These are phyloP conservation scores for Hypoxylon perforatum DNA, from an alignment of 495 filamentous ascomycete genomes.

Conservation along the genomic window DNA sequence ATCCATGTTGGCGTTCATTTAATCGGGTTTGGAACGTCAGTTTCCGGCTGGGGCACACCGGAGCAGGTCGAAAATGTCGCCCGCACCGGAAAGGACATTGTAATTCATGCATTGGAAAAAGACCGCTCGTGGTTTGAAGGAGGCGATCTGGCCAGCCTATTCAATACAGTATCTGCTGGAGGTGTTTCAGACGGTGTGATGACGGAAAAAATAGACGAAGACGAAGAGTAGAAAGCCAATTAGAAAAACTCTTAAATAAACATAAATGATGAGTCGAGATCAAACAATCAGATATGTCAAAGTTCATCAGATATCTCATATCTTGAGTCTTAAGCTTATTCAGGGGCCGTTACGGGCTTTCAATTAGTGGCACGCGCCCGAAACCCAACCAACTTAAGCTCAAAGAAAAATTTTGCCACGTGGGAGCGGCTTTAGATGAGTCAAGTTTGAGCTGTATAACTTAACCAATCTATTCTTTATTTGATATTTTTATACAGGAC, in stretches of 20 bases:
- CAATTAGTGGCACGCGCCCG: slow-evolving; percentile 1
- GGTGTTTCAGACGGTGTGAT: no score
- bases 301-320: neutral
- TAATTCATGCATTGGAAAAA: slow-evolving; percentile 65
- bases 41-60: slow-evolving; percentile 64
- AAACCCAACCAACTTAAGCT: neutral
- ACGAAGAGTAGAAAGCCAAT: no score
- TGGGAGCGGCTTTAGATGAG: slow-evolving; percentile 25
- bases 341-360: neutral
- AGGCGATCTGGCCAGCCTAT: slow-evolving; percentile 59
- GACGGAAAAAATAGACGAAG: no score
- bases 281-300: neutral
- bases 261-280: no score
- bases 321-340: neutral
- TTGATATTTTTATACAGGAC: neutral
- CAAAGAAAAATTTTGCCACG: slow-evolving; percentile 23
- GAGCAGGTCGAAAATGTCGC: slow-evolving; percentile 64
- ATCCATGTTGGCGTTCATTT: slow-evolving; percentile 66
- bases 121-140: slow-evolving; percentile 63
- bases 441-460: slow-evolving; percentile 11
- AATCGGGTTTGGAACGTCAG: slow-evolving; percentile 60
- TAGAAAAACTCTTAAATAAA: no score
- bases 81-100: slow-evolving; percentile 61
- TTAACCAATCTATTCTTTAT: neutral
- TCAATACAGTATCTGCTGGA: slow-evolving; percentile 42